phyloP scores from a whole-genome alignment of 164 flowering plant genomes.

The Chimonanthus praecox region DNA sequence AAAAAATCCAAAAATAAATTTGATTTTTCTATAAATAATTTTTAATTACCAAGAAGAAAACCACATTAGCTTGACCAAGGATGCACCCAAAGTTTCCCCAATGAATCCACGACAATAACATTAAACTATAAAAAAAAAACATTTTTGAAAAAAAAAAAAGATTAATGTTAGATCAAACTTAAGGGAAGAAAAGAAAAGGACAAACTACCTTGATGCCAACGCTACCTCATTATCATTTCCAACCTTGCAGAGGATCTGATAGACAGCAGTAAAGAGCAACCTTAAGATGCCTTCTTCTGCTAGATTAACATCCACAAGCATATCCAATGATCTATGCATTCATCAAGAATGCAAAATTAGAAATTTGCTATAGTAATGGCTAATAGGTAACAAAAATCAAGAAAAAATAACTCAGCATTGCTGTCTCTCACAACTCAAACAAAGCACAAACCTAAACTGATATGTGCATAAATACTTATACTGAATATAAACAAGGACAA shows the following conservation, averaged over 20 bases:
- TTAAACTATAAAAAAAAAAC: too few relatives aligned
- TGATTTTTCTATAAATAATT: not conserved
- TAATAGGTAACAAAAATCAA: not conserved
- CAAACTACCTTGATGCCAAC: constrained; percentile 67
- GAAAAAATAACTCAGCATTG: not conserved
- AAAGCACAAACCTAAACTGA: not conserved
- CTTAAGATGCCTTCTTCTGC: constrained; percentile 91
- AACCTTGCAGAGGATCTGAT: constrained; percentile 45
- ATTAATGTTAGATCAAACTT: too few relatives aligned
- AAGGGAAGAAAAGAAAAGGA: not conserved
- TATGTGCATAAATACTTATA: not conserved
- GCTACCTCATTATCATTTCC: constrained; percentile 70
- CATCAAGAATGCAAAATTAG: constrained; percentile 5
- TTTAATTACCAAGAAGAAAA: not conserved
- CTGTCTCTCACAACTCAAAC: not conserved
- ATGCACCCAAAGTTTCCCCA: not conserved
- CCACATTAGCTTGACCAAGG: not conserved
- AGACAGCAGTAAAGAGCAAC: constrained; percentile 64
- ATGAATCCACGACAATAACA: not conserved
- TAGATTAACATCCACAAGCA: constrained; percentile 63
- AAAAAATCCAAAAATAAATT: too few relatives aligned
- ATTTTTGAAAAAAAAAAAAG: too few relatives aligned
- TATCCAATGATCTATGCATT: constrained; percentile 68
- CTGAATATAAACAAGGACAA: not conserved
- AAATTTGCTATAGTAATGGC: not conserved